Conservation (phyloP, 805 yeast genomes). For the Kodamaea kaohsiungensis region DNA sequence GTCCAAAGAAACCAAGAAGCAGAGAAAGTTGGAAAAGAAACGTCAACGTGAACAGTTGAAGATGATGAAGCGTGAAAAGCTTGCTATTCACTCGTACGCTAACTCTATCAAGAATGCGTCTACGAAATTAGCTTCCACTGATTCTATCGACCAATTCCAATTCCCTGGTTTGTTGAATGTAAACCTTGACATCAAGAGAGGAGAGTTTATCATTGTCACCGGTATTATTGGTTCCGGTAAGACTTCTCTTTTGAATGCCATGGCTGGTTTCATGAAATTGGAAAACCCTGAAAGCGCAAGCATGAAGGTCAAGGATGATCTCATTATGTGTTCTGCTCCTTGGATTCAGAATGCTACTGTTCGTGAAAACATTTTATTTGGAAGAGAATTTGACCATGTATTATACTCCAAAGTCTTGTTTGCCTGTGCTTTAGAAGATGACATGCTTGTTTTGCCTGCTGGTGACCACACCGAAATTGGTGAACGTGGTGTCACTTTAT, state of each 20-base stretch:
- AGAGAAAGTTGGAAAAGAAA: conserved; percentile 15
- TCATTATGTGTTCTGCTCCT: conserved; percentile 37
- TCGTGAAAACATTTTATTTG: conserved; percentile 41
- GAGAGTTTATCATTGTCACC: conserved; percentile 43
- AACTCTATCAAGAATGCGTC: neutral
- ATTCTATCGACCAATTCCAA: conserved; percentile 9
- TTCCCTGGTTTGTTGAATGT: conserved; percentile 39
- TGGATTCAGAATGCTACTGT: conserved; percentile 48
- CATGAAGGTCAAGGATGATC: conserved; percentile 27
- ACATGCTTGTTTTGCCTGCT: conserved; percentile 34
- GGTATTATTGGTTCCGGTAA: conserved; percentile 48
- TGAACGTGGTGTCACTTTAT: conserved; percentile 45
- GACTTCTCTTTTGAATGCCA: conserved; percentile 40
- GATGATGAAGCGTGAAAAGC: conserved; percentile 13
- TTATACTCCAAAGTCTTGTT: conserved; percentile 30
- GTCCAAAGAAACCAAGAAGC: conserved; percentile 12
- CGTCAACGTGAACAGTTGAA: conserved; percentile 12
- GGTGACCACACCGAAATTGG: conserved; percentile 45
- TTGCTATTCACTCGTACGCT: conserved; percentile 12
- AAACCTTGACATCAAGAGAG: conserved; percentile 28
- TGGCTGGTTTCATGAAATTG: conserved; percentile 42
- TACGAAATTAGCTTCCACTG: neutral
- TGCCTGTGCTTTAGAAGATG: conserved; percentile 44
- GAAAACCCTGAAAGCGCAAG: conserved; percentile 26
- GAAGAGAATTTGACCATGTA: conserved; percentile 29